Conservation (phyloP, 2,329 filamentous ascomycete genomes). For the Trichophyton mentagrophytes region DNA sequence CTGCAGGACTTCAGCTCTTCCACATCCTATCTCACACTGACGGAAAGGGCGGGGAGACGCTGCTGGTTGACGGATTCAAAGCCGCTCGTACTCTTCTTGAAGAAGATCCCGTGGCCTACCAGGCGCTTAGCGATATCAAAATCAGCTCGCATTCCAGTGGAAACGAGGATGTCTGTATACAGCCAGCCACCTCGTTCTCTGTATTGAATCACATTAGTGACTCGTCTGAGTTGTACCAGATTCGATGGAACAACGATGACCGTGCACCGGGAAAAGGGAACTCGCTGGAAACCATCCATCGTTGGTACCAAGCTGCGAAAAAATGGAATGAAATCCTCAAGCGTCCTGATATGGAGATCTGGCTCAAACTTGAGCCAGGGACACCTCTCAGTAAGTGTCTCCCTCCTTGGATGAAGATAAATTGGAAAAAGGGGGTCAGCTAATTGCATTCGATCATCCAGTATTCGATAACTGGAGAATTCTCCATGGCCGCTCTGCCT, state of each 20-base stretch:
- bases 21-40: slow-evolving; percentile 71
- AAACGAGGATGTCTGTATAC: slow-evolving; percentile 69
- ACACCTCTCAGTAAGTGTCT: slow-evolving; percentile 53
- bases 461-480: slow-evolving; percentile 97
- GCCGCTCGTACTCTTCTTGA: slow-evolving; percentile 49
- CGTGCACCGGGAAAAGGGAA: slow-evolving; percentile 54
- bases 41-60: slow-evolving; percentile 55
- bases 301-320: slow-evolving; percentile 71
- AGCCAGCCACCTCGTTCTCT: slow-evolving; percentile 56
- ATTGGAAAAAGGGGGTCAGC: background rate
- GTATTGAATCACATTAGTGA: slow-evolving; percentile 48
- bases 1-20: slow-evolving; percentile 81
- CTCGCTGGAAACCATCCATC: slow-evolving; percentile 35
- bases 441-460: slow-evolving; percentile 22
- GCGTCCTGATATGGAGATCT: slow-evolving; percentile 54
- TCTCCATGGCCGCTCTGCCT: slow-evolving; percentile 71
- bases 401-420: background rate
- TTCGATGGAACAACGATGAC: slow-evolving; percentile 92
- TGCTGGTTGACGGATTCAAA: slow-evolving; percentile 77
- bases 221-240: slow-evolving; percentile 43
- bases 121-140: slow-evolving; percentile 42
- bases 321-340: slow-evolving; percentile 60
- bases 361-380: slow-evolving; percentile 71
- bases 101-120: slow-evolving; percentile 45
- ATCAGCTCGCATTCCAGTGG: slow-evolving; percentile 76